Percentiles rank a stretch among this genome's conserved stretches.
Evolutionary conservation across 2,329 filamentous ascomycete genomes (phyloP).

Genomic region (Calonectria multiphialidica): DNA sequence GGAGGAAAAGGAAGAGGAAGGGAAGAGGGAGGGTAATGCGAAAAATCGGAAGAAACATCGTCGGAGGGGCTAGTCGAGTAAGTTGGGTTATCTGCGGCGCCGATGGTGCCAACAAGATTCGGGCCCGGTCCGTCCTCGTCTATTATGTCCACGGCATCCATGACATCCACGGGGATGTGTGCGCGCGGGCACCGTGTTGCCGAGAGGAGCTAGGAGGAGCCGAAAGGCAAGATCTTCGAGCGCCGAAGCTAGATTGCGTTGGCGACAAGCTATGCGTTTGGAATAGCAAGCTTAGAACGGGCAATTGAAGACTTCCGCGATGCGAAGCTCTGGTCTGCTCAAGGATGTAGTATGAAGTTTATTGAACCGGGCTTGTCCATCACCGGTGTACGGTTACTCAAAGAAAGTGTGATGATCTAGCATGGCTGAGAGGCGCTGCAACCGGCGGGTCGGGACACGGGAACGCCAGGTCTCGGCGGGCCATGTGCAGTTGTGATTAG

Average conservation of each 20-base stretch:
- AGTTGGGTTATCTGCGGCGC: constrained; percentile 37
- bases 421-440: constrained; percentile 10
- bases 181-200: constrained; percentile 26
- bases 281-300: neutral
- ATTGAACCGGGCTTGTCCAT: constrained; percentile 13
- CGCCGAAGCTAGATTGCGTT: neutral
- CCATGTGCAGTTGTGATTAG: constrained; percentile 13
- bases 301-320: neutral
- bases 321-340: neutral
- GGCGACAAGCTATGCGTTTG: neutral
- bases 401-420: neutral
- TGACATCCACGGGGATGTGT: constrained; percentile 29
- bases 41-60: constrained; percentile 44
- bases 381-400: neutral
- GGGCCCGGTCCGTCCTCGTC: constrained; percentile 36
- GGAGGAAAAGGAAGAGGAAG: constrained; percentile 6
- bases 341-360: constrained; percentile 16
- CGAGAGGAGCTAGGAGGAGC: constrained; percentile 23
- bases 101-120: constrained; percentile 38
- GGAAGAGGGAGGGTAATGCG: constrained; percentile 31
- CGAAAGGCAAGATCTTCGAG: constrained; percentile 16
- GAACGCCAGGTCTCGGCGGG: constrained; percentile 18
- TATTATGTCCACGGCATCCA: constrained; percentile 38
- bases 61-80: constrained; percentile 41
- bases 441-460: constrained; percentile 22